Percentiles rank a stretch among this genome's conserved stretches.
Evolutionary conservation across 1,284 basidiomycete genomes (phyloP).

Genomic region (Marasmius fiardii): DNA sequence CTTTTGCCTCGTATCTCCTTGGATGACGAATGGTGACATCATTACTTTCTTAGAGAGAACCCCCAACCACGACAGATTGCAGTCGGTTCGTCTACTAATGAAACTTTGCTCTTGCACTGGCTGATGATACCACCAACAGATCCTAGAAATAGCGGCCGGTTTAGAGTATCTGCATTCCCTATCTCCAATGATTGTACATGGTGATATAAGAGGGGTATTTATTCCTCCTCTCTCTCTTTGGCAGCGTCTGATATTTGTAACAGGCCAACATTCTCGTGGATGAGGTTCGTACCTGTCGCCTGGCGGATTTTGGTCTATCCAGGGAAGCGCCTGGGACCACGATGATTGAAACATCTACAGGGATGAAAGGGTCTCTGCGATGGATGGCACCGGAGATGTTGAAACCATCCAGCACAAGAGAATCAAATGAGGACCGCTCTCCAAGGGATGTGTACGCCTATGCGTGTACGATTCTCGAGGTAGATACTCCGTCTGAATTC

Average conservation of each 20-base stretch:
- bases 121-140: not conserved
- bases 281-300: not conserved
- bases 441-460: conserved; percentile 11
- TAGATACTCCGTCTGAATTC: not conserved
- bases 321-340: not conserved
- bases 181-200: conserved; percentile 7
- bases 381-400: no score
- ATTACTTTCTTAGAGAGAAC: conserved; percentile 5
- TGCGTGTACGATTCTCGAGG: conserved; percentile 14
- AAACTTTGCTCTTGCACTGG: not conserved
- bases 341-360: not conserved
- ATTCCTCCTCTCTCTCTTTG: not conserved
- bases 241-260: not conserved
- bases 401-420: not conserved
- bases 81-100: not conserved
- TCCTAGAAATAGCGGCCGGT: conserved; percentile 8
- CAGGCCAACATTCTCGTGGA: conserved; percentile 4
- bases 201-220: conserved; percentile 10
- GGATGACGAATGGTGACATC: conserved; percentile 11
- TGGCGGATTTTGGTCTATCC: conserved; percentile 1
- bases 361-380: not conserved
- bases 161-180: conserved; percentile 9
- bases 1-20: conserved; percentile 13
- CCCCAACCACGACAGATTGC: conserved; percentile 1
- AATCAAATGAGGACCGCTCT: not conserved